Base-by-base conservation (phyloP, 2,329 filamentous ascomycete genomes). In the Colletotrichum gloeosporioides region DNA sequence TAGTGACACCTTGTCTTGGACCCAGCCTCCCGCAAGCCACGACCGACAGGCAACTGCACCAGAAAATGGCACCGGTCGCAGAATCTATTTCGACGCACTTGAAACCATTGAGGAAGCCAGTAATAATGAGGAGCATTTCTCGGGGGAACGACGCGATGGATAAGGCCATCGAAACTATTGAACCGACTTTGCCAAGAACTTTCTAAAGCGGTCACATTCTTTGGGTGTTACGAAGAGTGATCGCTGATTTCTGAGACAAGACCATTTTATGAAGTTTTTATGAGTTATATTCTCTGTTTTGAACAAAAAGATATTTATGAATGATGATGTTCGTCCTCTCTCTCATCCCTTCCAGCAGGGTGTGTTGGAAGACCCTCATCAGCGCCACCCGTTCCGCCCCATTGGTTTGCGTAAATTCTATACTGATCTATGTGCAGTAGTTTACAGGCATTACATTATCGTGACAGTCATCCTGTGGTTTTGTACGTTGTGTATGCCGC, bases 391-490 rank as follows among this genome's bases (percentile, higher is more conserved):
- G 22, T 4, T 16, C 10, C 12, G 29, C 44, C 27, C 18, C 39
- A 32, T n/a, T 34, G 31, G 29, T 44, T 57, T 69, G 64, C 70
- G 64, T 73, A 73, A 36, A 73, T 62, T 76, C 73, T 69, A 76
- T 65, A 76, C 73, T 65, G 70, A 61, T 76, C 64, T 76, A 76
- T 76, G 70, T 76, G 70, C 73, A 76, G 73, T 76, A 73, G 69
- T 62, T 76, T 69, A 68, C 63, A 73, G 44, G 64, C 73, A 76
- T 76, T 76, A 76, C 73, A 76, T 76, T 73, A 76, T 76, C 73
- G 73, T 76, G 72, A 76, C 70, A 76, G 73, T 76, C 73, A 76
- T 76, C 70, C 61, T 34, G 36, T 64, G 25, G n/a, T 59, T 34
- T 44, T 73, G 55, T 71, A 71, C 61, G 61, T 64, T 22, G 66